Conservation (phyloP, 2,329 filamentous ascomycete species). For the Paecilomyces niveus region DNA sequence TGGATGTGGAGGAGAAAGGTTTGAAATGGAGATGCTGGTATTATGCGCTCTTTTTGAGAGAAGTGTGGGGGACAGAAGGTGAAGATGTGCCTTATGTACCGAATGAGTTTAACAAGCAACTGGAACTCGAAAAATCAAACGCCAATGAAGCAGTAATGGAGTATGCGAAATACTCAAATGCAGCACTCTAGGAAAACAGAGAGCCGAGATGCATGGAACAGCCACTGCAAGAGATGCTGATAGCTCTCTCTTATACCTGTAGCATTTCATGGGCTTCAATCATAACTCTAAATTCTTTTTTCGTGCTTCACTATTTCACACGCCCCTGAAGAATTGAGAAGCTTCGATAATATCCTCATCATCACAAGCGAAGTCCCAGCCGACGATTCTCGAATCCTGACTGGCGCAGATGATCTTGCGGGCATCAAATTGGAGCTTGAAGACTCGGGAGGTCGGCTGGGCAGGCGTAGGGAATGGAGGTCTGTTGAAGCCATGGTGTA, state of each 20-base stretch:
- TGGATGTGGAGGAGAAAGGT: too few species aligned
- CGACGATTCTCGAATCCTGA: conserved; percentile 84
- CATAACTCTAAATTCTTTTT: not conserved
- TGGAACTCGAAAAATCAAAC: not conserved
- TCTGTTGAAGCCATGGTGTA: conserved; percentile 10
- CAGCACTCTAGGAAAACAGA: not conserved
- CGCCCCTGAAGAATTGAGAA: conserved; percentile 63
- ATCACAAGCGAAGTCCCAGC: conserved; percentile 93
- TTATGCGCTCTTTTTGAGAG: not conserved
- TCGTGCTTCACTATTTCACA: conserved; percentile 16
- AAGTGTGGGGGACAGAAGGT: not conserved
- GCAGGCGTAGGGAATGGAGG: conserved; percentile 19
- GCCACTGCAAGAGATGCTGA: not conserved
- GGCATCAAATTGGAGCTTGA: conserved; percentile 95
- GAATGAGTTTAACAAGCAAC: not conserved
- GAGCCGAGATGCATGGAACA: not conserved
- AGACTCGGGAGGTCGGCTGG: conserved; percentile 58
- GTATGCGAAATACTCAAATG: not conserved
- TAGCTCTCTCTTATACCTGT: not conserved
- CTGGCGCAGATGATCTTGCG: conserved; percentile 90
- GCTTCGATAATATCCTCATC: conserved; percentile 74
- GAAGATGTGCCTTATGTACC: not conserved
- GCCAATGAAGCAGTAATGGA: not conserved
- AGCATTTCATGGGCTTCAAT: not conserved
- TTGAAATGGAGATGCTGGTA: not conserved